phyloP scores from a whole-genome alignment of 192 early-diverging fungal species.

The Linnemannia schmuckeri region DNA sequence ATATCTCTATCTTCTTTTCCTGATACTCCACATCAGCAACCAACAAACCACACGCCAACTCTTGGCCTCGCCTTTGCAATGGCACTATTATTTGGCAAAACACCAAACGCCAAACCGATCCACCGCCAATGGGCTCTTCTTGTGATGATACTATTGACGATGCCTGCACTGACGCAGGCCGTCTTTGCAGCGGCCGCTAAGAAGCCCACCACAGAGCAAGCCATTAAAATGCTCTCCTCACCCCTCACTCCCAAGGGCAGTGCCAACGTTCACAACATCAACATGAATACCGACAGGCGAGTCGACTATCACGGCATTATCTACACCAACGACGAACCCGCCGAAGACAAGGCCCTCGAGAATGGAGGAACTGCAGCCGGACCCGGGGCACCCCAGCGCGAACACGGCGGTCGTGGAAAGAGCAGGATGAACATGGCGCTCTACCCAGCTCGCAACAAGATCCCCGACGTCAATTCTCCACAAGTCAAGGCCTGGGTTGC shows the following conservation, averaged over 20 bases:
- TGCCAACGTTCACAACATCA: neutral
- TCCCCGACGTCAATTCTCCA: conserved; percentile 41
- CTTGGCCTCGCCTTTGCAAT: neutral
- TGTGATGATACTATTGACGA: neutral
- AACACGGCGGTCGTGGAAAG: neutral
- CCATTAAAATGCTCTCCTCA: neutral
- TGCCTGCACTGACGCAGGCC: conserved; percentile 6
- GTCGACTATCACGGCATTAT: conserved; percentile 8
- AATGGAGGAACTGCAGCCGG: no score
- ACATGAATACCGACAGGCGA: neutral
- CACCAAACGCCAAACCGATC: neutral
- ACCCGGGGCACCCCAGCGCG: neutral
- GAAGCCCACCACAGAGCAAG: conserved; percentile 5
- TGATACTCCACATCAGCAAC: neutral
- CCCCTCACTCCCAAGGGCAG: neutral
- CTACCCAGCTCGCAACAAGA: conserved; percentile 51
- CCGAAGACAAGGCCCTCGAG: neutral
- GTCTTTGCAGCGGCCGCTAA: neutral
- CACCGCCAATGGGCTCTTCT: neutral
- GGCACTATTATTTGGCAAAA: neutral
- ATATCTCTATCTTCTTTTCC: neutral
- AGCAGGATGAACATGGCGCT: conserved; percentile 23
- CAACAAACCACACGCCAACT: neutral
- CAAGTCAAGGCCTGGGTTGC: conserved; percentile 60
- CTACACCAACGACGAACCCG: neutral